Percentiles rank a stretch among this genome's conserved stretches.
phyloP scores from a whole-genome alignment of 2,329 filamentous ascomycete species.

The Metarhizium album region DNA sequence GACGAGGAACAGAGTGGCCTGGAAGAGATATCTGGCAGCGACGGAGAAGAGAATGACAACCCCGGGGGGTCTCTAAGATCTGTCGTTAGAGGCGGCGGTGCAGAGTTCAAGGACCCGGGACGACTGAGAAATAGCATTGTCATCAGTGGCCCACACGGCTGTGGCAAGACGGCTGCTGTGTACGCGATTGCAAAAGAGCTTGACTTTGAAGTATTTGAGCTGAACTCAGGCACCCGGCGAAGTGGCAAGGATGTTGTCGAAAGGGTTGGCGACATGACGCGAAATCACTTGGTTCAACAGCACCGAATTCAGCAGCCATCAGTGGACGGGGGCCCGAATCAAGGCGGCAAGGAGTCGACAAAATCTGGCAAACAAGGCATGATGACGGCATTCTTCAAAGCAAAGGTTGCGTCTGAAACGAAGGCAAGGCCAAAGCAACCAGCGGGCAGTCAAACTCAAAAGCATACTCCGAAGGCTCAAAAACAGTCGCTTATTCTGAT shows the following conservation, averaged over 20 bases:
- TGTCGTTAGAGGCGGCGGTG: slow-evolving; percentile 37
- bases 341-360: slow-evolving; percentile 35
- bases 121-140: slow-evolving; percentile 67
- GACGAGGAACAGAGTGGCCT: slow-evolving; percentile 64
- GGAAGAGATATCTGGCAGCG: slow-evolving; percentile 55
- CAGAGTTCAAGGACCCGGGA: slow-evolving; percentile 28
- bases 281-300: slow-evolving; percentile 73
- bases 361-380: slow-evolving; percentile 64
- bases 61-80: slow-evolving; percentile 36
- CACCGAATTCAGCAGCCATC: slow-evolving; percentile 25
- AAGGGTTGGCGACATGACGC: slow-evolving; percentile 91
- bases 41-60: slow-evolving; percentile 41
- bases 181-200: slow-evolving; percentile 89
- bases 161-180: slow-evolving; percentile 86
- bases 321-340: slow-evolving; percentile 14
- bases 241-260: slow-evolving; percentile 87
- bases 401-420: slow-evolving; percentile 26
- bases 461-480: slow-evolving; percentile 40
- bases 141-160: slow-evolving; percentile 79
- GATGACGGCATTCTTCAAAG: slow-evolving; percentile 72
- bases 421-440: slow-evolving; percentile 17
- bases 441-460: slow-evolving; percentile 10
- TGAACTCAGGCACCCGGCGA: slow-evolving; percentile 72
- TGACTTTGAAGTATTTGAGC: slow-evolving; percentile 89
- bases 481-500: slow-evolving; percentile 91